A percentile compares a stretch with the other conserved stretches of the same genome.
Conservation (phyloP, 2,329 filamentous ascomycete species). For the Coniochaeta prunicola region DNA sequence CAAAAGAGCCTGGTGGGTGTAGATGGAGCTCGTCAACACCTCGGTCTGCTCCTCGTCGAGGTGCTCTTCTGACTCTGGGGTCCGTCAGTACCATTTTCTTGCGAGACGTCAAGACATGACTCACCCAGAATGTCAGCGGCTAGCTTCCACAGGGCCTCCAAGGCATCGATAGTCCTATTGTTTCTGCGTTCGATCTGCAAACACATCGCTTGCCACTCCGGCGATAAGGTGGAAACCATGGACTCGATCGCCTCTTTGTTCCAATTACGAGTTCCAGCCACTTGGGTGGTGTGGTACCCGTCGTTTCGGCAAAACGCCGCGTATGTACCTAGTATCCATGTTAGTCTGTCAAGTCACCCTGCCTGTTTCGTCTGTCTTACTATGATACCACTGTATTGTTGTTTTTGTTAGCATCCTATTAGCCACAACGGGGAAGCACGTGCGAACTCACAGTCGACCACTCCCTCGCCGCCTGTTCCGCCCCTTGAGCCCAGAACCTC, state of each 20-base stretch:
- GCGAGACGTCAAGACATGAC: not conserved
- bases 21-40: conserved; percentile 8
- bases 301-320: conserved; percentile 34
- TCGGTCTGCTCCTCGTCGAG: conserved; percentile 5
- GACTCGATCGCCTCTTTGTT: conserved; percentile 32
- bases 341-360: not conserved
- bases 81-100: not conserved
- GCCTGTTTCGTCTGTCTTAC: conserved; percentile 6
- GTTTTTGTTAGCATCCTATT: not conserved
- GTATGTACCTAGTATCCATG: conserved; percentile 21
- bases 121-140: not conserved
- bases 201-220: conserved; percentile 23
- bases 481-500: conserved; percentile 19
- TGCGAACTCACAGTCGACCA: conserved; percentile 27
- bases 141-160: not conserved
- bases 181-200: conserved; percentile 6
- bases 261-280: conserved; percentile 27
- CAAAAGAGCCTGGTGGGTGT: conserved; percentile 18
- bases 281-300: conserved; percentile 25
- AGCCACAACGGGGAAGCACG: not conserved
- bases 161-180: not conserved
- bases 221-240: conserved; percentile 26
- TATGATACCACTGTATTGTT: conserved; percentile 18
- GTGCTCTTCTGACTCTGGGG: conserved; percentile 2
- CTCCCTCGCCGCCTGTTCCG: conserved; percentile 17